These are phyloP conservation scores for Purshia tridentata DNA, from an alignment of 306 rosid genomes.

Conservation along the genomic window DNA sequence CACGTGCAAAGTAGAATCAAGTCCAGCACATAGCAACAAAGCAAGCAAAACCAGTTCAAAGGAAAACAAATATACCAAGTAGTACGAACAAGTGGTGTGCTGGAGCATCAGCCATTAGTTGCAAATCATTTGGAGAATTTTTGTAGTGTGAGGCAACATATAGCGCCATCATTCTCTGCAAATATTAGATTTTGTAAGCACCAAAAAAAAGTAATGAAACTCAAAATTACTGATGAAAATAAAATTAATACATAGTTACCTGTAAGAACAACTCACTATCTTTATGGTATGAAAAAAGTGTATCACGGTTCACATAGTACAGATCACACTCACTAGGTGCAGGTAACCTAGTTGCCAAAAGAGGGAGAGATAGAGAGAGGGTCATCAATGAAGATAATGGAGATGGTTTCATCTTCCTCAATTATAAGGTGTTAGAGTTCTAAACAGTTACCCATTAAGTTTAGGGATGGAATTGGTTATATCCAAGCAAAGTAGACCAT, in stretches of 20 bases:
- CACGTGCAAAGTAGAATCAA: slow-evolving; percentile 30
- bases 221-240: neutral
- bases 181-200: slow-evolving; percentile 33
- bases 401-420: slow-evolving; percentile 20
- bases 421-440: neutral
- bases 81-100: slow-evolving; percentile 94
- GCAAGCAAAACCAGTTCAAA: slow-evolving; percentile 11
- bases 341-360: slow-evolving; percentile 62
- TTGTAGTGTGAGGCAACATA: slow-evolving; percentile 97
- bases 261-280: slow-evolving; percentile 95
- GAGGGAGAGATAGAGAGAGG: slow-evolving; percentile 7
- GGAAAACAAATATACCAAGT: slow-evolving; percentile 63
- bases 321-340: slow-evolving; percentile 79
- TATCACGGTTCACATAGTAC: slow-evolving; percentile 92
- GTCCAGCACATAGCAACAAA: slow-evolving; percentile 5
- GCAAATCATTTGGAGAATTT: slow-evolving; percentile 96
- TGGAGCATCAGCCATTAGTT: slow-evolving; percentile 97
- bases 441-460: slow-evolving; percentile 58
- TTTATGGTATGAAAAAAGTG: slow-evolving; percentile 88
- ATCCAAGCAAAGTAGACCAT: slow-evolving; percentile 83
- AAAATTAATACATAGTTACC: slow-evolving; percentile 40
- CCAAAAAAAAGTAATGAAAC: slow-evolving; percentile 8
- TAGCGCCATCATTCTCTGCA: slow-evolving; percentile 97
- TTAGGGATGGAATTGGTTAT: slow-evolving; percentile 67
- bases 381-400: slow-evolving; percentile 17